A percentile compares a stretch with the other conserved stretches of the same genome.
phyloP scores from a whole-genome alignment of 495 filamentous ascomycete species.

The Opeltia flavorubescens region DNA sequence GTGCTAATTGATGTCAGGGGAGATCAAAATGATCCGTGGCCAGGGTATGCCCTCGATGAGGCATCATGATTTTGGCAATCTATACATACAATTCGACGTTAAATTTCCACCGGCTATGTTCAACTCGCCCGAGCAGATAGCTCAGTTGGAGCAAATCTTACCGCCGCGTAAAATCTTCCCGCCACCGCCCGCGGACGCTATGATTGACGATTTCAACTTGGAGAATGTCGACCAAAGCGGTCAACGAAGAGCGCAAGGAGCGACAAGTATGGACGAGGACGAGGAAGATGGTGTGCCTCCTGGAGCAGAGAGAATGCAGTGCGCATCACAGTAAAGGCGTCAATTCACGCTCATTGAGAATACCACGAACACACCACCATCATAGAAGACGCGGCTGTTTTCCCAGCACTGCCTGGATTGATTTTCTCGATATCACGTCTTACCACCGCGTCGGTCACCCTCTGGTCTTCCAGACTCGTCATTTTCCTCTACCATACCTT shows the following conservation, averaged over 20 bases:
- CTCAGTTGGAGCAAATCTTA: conserved; percentile 63
- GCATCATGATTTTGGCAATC: conserved; percentile 91
- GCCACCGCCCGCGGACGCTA: conserved; percentile 59
- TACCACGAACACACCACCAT: too few relatives aligned
- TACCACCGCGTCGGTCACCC: background rate
- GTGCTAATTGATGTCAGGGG: conserved; percentile 37
- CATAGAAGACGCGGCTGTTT: background rate
- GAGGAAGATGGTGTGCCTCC: conserved; percentile 60
- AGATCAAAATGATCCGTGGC: conserved; percentile 86
- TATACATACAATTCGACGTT: conserved; percentile 95
- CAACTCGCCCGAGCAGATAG: conserved; percentile 30
- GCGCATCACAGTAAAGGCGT: conserved; percentile 75
- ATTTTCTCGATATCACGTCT: background rate
- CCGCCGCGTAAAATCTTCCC: conserved; percentile 49
- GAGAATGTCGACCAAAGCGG: conserved; percentile 69
- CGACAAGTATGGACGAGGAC: conserved; percentile 60
- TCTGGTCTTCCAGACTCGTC: too few relatives aligned
- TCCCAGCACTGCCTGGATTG: too few relatives aligned
- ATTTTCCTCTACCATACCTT: too few relatives aligned
- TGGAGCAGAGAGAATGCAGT: conserved; percentile 89
- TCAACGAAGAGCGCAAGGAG: conserved; percentile 59
- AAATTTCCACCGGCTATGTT: conserved; percentile 68
- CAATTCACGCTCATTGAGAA: background rate
- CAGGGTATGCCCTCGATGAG: conserved; percentile 97
- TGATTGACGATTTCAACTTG: conserved; percentile 74